A percentile compares a stretch with the other conserved stretches of the same genome.
Evolutionary conservation across 768 basidiomycete species (phyloP).

Genomic region (Serendipita indica): DNA sequence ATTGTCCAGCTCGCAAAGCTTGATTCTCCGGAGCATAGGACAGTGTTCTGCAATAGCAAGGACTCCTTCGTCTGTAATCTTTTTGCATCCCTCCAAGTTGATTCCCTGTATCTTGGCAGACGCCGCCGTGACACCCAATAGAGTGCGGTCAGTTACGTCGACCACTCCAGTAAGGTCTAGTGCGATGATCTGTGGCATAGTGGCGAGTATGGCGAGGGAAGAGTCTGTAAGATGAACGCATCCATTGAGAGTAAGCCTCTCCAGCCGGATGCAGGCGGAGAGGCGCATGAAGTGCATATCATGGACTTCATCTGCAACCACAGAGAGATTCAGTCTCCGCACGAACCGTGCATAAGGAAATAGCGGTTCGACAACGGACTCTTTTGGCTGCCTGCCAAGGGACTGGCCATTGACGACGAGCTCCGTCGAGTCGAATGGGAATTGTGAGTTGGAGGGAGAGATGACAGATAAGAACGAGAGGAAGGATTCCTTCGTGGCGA

Average conservation of each 20-base stretch:
- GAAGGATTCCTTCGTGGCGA: conserved; percentile 54
- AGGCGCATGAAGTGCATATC: conserved; percentile 63
- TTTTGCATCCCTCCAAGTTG: conserved; percentile 73
- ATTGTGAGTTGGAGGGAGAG: conserved; percentile 19
- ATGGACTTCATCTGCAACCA: conserved; percentile 49
- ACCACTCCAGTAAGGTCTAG: conserved; percentile 67
- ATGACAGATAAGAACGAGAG: conserved; percentile 67
- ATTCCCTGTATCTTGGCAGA: conserved; percentile 78
- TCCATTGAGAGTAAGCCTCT: conserved; percentile 76
- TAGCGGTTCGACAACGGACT: conserved; percentile 36
- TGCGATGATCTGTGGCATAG: conserved; percentile 64
- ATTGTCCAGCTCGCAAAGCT: conserved; percentile 60
- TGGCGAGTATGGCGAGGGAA: conserved; percentile 51
- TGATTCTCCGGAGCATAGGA: conserved; percentile 72
- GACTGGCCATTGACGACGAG: not conserved
- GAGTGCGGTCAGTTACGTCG: conserved; percentile 52
- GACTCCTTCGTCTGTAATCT: conserved; percentile 64
- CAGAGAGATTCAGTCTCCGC: conserved; percentile 78
- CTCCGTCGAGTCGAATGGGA: conserved; percentile 1
- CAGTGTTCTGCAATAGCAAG: conserved; percentile 60
- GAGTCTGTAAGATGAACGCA: conserved; percentile 54
- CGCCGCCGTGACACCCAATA: conserved; percentile 52
- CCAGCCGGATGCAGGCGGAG: conserved; percentile 60
- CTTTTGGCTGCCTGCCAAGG: not conserved
- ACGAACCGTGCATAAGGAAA: conserved; percentile 83